phyloP scores from a whole-genome alignment of 306 rosid genomes.

The Ormosia semicastrata region DNA sequence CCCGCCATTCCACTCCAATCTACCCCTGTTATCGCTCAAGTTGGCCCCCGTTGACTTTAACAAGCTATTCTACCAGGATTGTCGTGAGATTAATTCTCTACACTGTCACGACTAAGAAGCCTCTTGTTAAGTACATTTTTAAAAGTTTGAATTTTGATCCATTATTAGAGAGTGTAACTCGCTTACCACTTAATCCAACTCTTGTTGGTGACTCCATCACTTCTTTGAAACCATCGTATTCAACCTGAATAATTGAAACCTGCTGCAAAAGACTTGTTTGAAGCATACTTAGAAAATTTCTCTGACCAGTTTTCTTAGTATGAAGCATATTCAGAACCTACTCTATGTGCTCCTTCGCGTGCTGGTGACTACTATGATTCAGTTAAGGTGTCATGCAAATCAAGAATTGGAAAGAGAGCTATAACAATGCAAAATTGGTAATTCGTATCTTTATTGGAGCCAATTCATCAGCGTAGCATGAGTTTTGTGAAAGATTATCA shows the following conservation, averaged over 20 bases:
- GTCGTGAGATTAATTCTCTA: too few species aligned
- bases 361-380: neutral
- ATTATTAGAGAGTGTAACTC: too few species aligned
- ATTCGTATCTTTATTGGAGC: neutral
- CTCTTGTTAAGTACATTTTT: too few species aligned
- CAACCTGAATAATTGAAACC: constrained; percentile 3
- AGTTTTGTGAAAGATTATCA: neutral
- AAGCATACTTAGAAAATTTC: neutral
- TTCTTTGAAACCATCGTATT: constrained; percentile 1
- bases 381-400: neutral
- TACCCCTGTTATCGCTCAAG: neutral
- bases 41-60: constrained; percentile 8
- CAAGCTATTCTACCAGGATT: too few species aligned
- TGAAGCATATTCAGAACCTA: neutral
- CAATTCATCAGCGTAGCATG: neutral
- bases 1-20: neutral
- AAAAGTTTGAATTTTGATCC: too few species aligned
- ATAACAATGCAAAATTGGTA: neutral
- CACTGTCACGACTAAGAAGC: too few species aligned
- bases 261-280: neutral
- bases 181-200: too few species aligned
- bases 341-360: neutral
- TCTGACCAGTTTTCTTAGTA: neutral
- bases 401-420: neutral
- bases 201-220: neutral